Conservation (phyloP, 768 basidiomycete genomes). For the Tricholoma flavovirens region DNA sequence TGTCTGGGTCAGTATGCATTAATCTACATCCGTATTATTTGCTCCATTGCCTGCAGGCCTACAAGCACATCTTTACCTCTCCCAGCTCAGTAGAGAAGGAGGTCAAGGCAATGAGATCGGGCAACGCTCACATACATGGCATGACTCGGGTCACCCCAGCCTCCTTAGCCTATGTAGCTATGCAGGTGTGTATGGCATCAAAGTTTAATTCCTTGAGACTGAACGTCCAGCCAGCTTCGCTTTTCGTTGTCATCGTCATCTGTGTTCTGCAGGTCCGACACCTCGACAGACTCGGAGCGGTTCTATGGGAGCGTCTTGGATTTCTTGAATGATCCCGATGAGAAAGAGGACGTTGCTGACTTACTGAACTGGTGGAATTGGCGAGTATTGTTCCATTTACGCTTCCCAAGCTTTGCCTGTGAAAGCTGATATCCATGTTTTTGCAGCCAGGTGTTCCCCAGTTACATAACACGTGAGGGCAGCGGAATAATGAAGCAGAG, state of each 20-base stretch:
- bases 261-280: not conserved
- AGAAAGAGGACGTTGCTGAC: not conserved
- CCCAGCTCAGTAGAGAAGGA: not conserved
- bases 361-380: constrained; percentile 3
- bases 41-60: not conserved
- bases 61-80: not conserved
- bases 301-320: not conserved
- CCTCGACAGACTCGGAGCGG: not conserved
- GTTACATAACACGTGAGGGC: not conserved
- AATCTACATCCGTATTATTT: not conserved
- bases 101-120: not conserved
- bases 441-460: not conserved
- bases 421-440: not conserved
- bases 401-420: not conserved
- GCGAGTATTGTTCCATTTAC: not conserved
- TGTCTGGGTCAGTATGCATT: constrained; percentile 10
- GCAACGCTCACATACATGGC: constrained; percentile 7
- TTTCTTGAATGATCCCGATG: not conserved
- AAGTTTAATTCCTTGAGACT: not conserved
- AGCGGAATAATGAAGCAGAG: not conserved
- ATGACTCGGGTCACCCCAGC: constrained; percentile 8
- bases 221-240: not conserved
- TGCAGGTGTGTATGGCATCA: constrained; percentile 1
- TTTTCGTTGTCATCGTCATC: constrained; percentile 1
- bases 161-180: constrained; percentile 11